Conservation (phyloP, 192 early-diverging fungal species). For the Glomus cerebriforme region DNA sequence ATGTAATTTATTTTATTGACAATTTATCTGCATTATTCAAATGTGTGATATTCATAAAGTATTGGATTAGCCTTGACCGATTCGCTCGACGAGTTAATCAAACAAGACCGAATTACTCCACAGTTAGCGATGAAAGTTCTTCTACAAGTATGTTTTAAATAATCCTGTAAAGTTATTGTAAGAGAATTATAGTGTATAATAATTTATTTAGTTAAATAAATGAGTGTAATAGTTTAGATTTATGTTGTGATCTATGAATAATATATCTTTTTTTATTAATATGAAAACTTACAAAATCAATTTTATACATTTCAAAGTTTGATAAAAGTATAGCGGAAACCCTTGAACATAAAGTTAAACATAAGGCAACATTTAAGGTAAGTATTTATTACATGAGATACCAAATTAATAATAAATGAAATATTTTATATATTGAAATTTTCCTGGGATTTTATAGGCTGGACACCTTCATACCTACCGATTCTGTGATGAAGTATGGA, state of each 20-base stretch:
- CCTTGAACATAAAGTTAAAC: slow-evolving; percentile 75
- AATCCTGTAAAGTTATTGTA: neutral
- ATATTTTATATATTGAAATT: neutral
- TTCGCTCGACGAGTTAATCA: slow-evolving; percentile 94
- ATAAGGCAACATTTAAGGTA: slow-evolving; percentile 85
- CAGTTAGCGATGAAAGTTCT: slow-evolving; percentile 93
- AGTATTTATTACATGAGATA: neutral
- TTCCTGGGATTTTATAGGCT: slow-evolving; percentile 41
- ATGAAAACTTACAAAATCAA: neutral
- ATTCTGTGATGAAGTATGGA: slow-evolving; percentile 98
- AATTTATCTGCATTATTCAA: neutral
- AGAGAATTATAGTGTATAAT: too few relatives aligned
- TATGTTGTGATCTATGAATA: too few relatives aligned
- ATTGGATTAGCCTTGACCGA: slow-evolving; percentile 93
- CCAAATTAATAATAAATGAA: too few relatives aligned
- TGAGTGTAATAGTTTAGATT: too few relatives aligned
- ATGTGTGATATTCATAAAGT: slow-evolving; percentile 35
- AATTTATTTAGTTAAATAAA: too few relatives aligned
- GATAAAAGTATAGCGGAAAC: slow-evolving; percentile 89
- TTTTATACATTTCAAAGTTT: slow-evolving; percentile 54
- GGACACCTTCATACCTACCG: slow-evolving; percentile 91
- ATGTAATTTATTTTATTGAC: neutral
- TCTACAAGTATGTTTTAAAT: slow-evolving; percentile 58
- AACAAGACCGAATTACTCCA: slow-evolving; percentile 84
- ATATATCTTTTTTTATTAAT: neutral